phyloP scores from a whole-genome alignment of 2,329 filamentous ascomycete species.

The Talaromyces funiculosus region DNA sequence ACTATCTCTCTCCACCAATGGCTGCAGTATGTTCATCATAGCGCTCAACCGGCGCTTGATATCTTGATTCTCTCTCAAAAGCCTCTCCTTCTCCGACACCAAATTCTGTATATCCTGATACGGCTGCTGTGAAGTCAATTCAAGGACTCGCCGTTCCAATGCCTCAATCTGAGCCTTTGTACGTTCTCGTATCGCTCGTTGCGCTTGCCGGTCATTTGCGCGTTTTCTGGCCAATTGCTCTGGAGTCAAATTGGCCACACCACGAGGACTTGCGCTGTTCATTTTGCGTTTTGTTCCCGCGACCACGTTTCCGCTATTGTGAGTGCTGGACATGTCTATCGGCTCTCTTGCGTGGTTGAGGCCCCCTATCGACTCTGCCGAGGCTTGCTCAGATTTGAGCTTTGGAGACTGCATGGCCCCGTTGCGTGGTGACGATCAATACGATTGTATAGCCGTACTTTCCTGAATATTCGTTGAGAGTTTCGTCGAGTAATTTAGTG shows the following conservation, averaged over 20 bases:
- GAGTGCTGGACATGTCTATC: background rate
- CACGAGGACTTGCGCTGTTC: slow-evolving; percentile 50
- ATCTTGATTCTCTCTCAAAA: slow-evolving; percentile 74
- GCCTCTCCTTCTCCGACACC: slow-evolving; percentile 67
- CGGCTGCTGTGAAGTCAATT: slow-evolving; percentile 72
- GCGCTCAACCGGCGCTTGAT: slow-evolving; percentile 63
- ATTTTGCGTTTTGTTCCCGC: slow-evolving; percentile 40
- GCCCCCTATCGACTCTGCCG: background rate
- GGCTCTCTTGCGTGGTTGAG: background rate
- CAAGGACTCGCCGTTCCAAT: slow-evolving; percentile 65
- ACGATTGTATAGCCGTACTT: background rate
- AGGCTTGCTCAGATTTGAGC: slow-evolving; percentile 5
- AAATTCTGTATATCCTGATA: slow-evolving; percentile 77
- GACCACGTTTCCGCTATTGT: slow-evolving; percentile 3
- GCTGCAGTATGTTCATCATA: slow-evolving; percentile 53
- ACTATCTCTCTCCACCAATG: slow-evolving; percentile 30
- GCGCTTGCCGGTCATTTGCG: slow-evolving; percentile 83
- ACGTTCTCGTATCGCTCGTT: slow-evolving; percentile 75
- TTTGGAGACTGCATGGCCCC: slow-evolving; percentile 6
- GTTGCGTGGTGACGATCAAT: background rate
- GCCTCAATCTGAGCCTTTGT: slow-evolving; percentile 74
- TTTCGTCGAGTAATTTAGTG: background rate
- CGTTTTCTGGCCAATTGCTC: slow-evolving; percentile 86
- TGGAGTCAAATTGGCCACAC: slow-evolving; percentile 79
- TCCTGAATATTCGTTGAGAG: background rate